Base-by-base conservation (phyloP, 257 asterid genomes). In the Nicotiana benthamiana region DNA sequence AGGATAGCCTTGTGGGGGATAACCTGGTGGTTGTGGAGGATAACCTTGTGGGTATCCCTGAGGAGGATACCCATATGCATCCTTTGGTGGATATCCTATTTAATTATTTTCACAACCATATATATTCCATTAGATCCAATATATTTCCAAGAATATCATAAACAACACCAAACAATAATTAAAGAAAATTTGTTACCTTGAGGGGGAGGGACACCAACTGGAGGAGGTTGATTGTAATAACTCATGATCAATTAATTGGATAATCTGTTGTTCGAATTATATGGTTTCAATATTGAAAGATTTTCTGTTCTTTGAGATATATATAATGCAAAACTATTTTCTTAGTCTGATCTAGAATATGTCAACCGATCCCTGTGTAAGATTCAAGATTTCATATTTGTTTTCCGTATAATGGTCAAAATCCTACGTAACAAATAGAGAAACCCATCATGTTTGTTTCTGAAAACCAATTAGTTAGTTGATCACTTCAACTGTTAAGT, bases 1-100 rank as follows among this genome's bases (percentile, higher is more conserved):
- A 75, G 86, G 87, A 0, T 89, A 86, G 1, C 91, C 90, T 7
- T 83, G 84, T 10, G 87, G 90, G n/a, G 87, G 89, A 79, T 87
- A 66, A 0, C 57, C 79, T 11, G 22, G 83, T 6, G 48, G 84
- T 24, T 53, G 83, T 2, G 60, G 84, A 16, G 62, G 56, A 20
- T 67, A 66, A 4, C 30, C 65, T 66, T 66, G 79, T 0, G 82
- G 82, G 1, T 77, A 78, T 5, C 59, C 74, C 26, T 78, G 75
- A 5, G 46, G 84, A 17, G 81, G 81, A 66, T 81, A 80, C 7
- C 83, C 83, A 27, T 62, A 66, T 65, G 77, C 60, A 46, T 64
- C 75, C 64, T 59, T 32, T 66, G 88, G 86, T 17, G 91, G 91
- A 83, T 86, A 85, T 72, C 90, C 90, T 88, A 75, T 18, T 60